phyloP scores from a whole-genome alignment of 352 stramenopile species.

The Phytopythium sindhum region DNA sequence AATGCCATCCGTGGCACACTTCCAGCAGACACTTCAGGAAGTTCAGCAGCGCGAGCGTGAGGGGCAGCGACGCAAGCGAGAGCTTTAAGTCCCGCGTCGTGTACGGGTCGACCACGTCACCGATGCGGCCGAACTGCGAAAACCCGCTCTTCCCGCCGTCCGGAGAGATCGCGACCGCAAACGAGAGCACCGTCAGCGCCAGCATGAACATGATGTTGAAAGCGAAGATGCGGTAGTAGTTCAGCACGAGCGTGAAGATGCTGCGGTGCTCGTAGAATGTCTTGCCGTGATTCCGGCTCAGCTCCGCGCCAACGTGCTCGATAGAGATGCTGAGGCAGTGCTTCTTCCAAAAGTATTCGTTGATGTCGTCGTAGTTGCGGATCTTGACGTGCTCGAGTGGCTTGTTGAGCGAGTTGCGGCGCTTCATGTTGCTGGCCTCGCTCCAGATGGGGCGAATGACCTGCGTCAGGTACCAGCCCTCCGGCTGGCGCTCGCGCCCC shows the following conservation, averaged over 20 bases:
- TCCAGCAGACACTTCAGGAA: conserved; percentile 67
- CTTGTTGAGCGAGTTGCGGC: conserved; percentile 52
- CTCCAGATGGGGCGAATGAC: conserved; percentile 68
- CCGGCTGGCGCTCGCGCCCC: conserved; percentile 30
- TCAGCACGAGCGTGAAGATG: conserved; percentile 64
- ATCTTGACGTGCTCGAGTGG: conserved; percentile 72
- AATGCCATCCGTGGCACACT: conserved; percentile 61
- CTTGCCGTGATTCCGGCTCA: conserved; percentile 64
- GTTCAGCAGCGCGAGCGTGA: conserved; percentile 43
- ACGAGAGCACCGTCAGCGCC: conserved; percentile 45
- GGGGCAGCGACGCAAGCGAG: conserved; percentile 42
- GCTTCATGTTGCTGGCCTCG: conserved; percentile 74
- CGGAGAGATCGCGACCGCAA: conserved; percentile 53
- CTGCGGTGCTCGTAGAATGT: conserved; percentile 80
- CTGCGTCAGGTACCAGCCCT: conserved; percentile 58
- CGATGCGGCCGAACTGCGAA: conserved; percentile 50
- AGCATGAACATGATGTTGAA: conserved; percentile 80
- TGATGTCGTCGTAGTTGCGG: conserved; percentile 81
- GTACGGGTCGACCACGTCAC: conserved; percentile 51
- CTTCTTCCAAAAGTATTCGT: conserved; percentile 79
- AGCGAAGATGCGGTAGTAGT: conserved; percentile 83
- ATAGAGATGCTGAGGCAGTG: conserved; percentile 60
- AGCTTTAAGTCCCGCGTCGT: conserved; percentile 52
- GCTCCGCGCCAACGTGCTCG: conserved; percentile 35
- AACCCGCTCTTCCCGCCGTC: conserved; percentile 54